These are phyloP conservation scores for Mycosphaerella sp. DNA, from an alignment of 2,329 filamentous ascomycete species.

Conservation along the genomic window DNA sequence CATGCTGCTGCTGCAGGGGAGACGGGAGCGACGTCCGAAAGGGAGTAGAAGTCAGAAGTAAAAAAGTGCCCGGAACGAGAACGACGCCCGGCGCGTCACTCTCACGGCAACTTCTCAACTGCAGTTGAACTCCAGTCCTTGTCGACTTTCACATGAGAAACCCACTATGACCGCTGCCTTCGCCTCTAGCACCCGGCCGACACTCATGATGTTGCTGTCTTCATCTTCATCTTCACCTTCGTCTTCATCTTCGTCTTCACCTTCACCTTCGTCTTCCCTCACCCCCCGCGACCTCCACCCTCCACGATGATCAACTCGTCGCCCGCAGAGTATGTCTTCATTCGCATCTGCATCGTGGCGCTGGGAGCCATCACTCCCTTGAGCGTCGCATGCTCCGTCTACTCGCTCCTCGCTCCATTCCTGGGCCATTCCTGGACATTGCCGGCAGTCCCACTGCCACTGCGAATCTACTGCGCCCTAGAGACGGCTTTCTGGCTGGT, in stretches of 20 bases:
- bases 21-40: no score
- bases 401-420: neutral
- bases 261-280: constrained; percentile 55
- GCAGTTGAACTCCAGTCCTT: neutral
- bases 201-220: constrained; percentile 35
- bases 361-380: constrained; percentile 14
- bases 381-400: constrained; percentile 7
- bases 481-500: constrained; percentile 13
- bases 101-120: no score
- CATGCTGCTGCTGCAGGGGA: no score
- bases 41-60: no score
- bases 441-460: constrained; percentile 6
- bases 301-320: constrained; percentile 20
- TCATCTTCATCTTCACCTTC: constrained; percentile 51
- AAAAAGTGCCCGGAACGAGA: neutral
- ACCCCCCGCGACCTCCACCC: constrained; percentile 50
- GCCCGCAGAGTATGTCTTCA: constrained; percentile 17
- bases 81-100: neutral
- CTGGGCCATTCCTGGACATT: neutral
- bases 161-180: neutral
- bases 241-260: constrained; percentile 43
- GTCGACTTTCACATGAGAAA: neutral
- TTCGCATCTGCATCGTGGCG: constrained; percentile 16
- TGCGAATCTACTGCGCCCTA: constrained; percentile 8
- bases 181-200: neutral